Conservation (phyloP, 768 basidiomycete genomes). For the Termitomyces sp. region DNA sequence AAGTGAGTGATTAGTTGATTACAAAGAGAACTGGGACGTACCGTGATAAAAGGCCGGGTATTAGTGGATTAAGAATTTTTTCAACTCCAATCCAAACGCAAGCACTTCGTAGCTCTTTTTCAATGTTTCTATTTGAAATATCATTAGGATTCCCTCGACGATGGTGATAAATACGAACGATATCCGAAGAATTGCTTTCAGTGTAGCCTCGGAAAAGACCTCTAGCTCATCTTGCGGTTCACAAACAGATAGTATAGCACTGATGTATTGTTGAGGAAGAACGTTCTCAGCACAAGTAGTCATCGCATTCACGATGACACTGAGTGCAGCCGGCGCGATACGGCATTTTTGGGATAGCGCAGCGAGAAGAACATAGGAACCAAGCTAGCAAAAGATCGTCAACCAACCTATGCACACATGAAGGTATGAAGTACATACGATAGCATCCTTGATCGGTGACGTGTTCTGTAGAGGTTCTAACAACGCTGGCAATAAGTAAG, state of each 20-base stretch:
- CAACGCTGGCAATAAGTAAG: slow-evolving; percentile 61
- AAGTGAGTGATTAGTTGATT: background rate
- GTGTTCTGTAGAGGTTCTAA: slow-evolving; percentile 51
- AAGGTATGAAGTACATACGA: slow-evolving; percentile 35
- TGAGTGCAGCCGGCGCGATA: slow-evolving; percentile 56
- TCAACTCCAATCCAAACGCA: slow-evolving; percentile 50
- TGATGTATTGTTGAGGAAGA: slow-evolving; percentile 56
- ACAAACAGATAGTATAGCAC: slow-evolving; percentile 62
- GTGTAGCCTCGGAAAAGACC: slow-evolving; percentile 36
- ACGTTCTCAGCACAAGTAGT: slow-evolving; percentile 45
- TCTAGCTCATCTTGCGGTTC: slow-evolving; percentile 57
- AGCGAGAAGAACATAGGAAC: slow-evolving; percentile 69
- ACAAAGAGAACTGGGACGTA: slow-evolving; percentile 9
- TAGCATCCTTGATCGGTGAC: slow-evolving; percentile 44
- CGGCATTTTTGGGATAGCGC: slow-evolving; percentile 65
- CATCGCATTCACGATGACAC: slow-evolving; percentile 54
- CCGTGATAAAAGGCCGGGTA: slow-evolving; percentile 36
- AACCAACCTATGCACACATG: background rate
- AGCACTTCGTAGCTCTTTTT: slow-evolving; percentile 42
- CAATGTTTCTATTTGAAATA: slow-evolving; percentile 34
- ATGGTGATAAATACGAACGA: slow-evolving; percentile 37
- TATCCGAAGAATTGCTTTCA: slow-evolving; percentile 41
- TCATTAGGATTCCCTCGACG: background rate
- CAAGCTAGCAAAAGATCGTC: slow-evolving; percentile 45
- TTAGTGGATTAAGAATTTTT: slow-evolving; percentile 53